Evolutionary conservation across 2,329 filamentous ascomycete genomes (phyloP), one percentile per base, ranked within the genome.

Genomic region (Aspergillus clavatus): DNA sequence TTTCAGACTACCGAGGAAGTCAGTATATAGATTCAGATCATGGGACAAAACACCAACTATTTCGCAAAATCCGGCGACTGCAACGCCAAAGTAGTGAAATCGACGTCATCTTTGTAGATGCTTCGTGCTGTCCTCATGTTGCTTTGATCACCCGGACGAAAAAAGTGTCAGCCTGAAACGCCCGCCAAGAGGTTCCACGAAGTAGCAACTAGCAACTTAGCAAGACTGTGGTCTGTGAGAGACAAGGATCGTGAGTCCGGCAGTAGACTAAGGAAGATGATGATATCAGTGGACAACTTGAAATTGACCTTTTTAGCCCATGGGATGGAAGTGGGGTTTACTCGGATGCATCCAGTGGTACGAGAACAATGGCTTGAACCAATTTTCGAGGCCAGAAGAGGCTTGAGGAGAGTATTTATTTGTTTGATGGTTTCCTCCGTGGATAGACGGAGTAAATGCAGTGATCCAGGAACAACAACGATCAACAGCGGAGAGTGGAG

Each of bases 41-140:
- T 28, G n/a, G 26, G n/a, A 33, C 14, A 7, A 28, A 31, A 18
- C 14, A 75, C 69, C 47, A 60, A 80, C 77, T 72, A 62, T 63
- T 77, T 78, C 2, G 78, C 77, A 60, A 87, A 85, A 6, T 78
- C 75, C 1, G 73, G 65, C 53, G 81, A 81, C 44, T 76, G 71
- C 22, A 77, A 66, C 6, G 81, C 79, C n/a, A 87, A 71, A 12
- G 72, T 68, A 26, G 74, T 70, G 60, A 87, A 87, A 56, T 86
- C 78, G 22, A 86, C 69, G 33, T 77, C 77, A 21, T 76, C 68
- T 42, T 74, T 72, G 63, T 84, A 84, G 36, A 75, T 66, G 48
- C 72, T 72, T 46, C 63, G 61, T 7, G 64, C 45, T n/a, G 54
- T 48, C 28, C 60, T 58, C 67, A 70, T 70, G 12, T 23, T 56